Conservation (phyloP, 1,284 basidiomycete species). For the Apiotrichum domesticum region DNA sequence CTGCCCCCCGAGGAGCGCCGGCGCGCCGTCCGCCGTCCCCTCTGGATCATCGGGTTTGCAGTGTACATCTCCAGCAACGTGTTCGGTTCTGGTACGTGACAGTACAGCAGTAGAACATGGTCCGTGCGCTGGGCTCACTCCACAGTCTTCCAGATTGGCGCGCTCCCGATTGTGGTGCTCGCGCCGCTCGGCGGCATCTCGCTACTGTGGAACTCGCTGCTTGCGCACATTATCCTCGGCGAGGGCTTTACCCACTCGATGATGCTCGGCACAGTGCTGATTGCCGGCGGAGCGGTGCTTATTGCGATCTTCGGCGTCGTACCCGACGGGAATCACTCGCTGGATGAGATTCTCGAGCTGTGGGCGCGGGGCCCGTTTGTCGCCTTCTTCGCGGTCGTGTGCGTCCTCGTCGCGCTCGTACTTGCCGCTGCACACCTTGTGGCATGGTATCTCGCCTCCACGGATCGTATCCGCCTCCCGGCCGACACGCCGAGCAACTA, state of each 20-base stretch:
- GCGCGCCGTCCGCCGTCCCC: constrained; percentile 68
- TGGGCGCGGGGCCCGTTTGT: constrained; percentile 75
- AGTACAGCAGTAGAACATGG: neutral
- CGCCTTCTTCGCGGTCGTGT: constrained; percentile 70
- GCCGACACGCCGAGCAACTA: constrained; percentile 27
- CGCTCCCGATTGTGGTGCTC: constrained; percentile 84
- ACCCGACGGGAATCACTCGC: constrained; percentile 78
- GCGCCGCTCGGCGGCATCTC: constrained; percentile 87
- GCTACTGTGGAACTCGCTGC: constrained; percentile 90
- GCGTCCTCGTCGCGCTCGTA: constrained; percentile 57
- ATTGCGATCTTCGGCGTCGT: constrained; percentile 91
- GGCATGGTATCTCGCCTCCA: neutral
- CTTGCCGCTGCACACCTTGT: constrained; percentile 47
- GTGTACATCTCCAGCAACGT: constrained; percentile 85
- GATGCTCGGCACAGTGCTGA: constrained; percentile 76
- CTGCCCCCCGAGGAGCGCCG: constrained; percentile 60
- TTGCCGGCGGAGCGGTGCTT: constrained; percentile 80
- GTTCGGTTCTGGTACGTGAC: constrained; percentile 52
- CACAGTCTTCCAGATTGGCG: constrained; percentile 84
- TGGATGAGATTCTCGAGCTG: constrained; percentile 76
- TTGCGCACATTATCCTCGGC: constrained; percentile 77
- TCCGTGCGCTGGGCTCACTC: neutral
- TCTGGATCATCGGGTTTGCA: constrained; percentile 80
- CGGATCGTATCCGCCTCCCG: constrained; percentile 2
- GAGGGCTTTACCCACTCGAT: constrained; percentile 81